Conservation (phyloP, 257 asterid genomes). For the Solanum okadae region DNA sequence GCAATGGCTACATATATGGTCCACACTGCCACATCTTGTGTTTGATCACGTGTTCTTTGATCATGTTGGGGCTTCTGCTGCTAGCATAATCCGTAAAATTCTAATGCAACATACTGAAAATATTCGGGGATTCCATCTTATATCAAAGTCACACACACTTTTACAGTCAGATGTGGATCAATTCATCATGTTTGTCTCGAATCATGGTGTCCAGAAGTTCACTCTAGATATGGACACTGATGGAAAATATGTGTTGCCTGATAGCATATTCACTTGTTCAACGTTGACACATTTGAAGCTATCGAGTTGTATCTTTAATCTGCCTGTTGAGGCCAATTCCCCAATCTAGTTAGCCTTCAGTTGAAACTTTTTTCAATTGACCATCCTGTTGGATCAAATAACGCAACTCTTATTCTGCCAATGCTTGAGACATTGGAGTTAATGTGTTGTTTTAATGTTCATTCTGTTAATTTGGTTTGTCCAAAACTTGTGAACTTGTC, state of each 20-base stretch:
- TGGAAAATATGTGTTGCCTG: not conserved
- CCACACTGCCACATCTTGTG: not conserved
- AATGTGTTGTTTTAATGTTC: not conserved
- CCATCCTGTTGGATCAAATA: not conserved
- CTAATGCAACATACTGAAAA: not conserved
- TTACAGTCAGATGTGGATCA: not conserved
- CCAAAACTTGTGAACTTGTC: not conserved
- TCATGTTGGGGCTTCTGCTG: not conserved
- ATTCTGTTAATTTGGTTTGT: not conserved
- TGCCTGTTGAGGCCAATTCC: not conserved
- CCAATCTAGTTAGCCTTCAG: not conserved
- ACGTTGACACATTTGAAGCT: not conserved
- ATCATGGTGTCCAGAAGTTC: not conserved
- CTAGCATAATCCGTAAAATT: not conserved
- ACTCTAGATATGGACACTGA: not conserved
- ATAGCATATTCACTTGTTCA: not conserved
- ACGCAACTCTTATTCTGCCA: not conserved
- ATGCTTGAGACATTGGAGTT: not conserved
- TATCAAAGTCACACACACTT: not conserved
- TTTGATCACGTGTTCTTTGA: not conserved
- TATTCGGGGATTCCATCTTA: not conserved
- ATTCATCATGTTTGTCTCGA: not conserved
- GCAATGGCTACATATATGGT: not conserved
- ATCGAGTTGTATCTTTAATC: not conserved
- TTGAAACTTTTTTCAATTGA: not conserved